These are phyloP conservation scores for Microcyclosporella mali DNA, from an alignment of 2,329 filamentous ascomycete genomes.

Conservation along the genomic window DNA sequence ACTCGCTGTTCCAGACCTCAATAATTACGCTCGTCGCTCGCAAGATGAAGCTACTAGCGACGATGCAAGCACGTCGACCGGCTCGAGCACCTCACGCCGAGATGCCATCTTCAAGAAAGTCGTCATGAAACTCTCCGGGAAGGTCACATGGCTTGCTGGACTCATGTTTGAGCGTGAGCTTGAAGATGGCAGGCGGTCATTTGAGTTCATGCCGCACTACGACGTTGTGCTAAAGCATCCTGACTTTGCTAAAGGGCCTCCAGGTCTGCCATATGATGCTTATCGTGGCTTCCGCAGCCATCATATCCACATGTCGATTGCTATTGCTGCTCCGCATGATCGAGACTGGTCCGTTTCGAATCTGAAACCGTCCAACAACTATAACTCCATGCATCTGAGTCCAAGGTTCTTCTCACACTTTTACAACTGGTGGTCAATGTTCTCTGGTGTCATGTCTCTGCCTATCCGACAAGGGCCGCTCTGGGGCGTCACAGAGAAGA, in stretches of 20 bases:
- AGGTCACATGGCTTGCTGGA: conserved; percentile 86
- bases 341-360: conserved; percentile 78
- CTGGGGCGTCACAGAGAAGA: conserved; percentile 90
- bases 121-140: conserved; percentile 95
- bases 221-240: conserved; percentile 81
- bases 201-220: conserved; percentile 89
- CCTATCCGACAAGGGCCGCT: conserved; percentile 87
- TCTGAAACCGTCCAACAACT: conserved; percentile 73
- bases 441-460: conserved; percentile 88
- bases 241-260: conserved; percentile 56
- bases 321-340: conserved; percentile 78
- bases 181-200: conserved; percentile 65
- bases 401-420: conserved; percentile 98
- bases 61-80: conserved; percentile 52
- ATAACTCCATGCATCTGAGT: conserved; percentile 92
- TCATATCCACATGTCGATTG: conserved; percentile 92
- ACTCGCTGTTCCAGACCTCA: conserved; percentile 88
- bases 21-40: conserved; percentile 71
- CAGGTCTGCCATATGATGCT: conserved; percentile 69
- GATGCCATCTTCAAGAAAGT: conserved; percentile 95
- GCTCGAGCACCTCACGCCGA: conserved; percentile 60
- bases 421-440: conserved; percentile 95
- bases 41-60: conserved; percentile 43
- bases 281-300: conserved; percentile 94
- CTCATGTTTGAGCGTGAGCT: conserved; percentile 86